A percentile compares a stretch with the other conserved stretches of the same genome.
Conservation (phyloP, 2,329 filamentous ascomycete genomes). For the Colletotrichum paranaense region DNA sequence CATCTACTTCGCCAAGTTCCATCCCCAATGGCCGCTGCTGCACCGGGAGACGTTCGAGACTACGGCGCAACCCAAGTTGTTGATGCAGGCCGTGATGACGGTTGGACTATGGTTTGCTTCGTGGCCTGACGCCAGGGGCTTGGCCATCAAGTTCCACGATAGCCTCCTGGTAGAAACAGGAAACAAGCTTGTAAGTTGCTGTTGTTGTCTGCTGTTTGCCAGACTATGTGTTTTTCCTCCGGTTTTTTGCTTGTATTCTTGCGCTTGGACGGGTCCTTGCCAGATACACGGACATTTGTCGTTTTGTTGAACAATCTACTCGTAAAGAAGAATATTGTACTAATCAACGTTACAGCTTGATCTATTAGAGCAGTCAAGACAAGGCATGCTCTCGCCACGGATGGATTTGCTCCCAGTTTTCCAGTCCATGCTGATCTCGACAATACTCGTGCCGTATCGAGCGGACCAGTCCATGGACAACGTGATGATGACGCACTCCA, state of each 20-base stretch:
- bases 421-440: constrained; percentile 17
- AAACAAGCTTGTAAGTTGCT: constrained; percentile 15
- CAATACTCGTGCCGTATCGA: constrained; percentile 25
- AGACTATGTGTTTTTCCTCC: too few relatives aligned
- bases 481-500: constrained; percentile 25
- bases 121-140: not conserved
- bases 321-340: not conserved
- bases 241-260: not conserved
- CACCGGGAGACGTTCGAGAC: constrained; percentile 20
- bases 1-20: constrained; percentile 22
- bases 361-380: constrained; percentile 12
- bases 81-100: constrained; percentile 16
- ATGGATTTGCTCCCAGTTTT: constrained; percentile 15
- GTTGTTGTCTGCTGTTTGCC: not conserved
- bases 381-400: constrained; percentile 10
- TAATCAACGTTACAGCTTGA: constrained; percentile 9
- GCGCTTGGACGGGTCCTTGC: not conserved
- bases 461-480: constrained; percentile 21
- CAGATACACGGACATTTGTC: not conserved
- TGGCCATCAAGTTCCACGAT: constrained; percentile 17
- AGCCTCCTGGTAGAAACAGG: constrained; percentile 10
- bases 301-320: not conserved
- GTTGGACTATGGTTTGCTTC: constrained; percentile 23
- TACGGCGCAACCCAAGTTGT: constrained; percentile 1
- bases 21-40: constrained; percentile 24